phyloP scores from a whole-genome alignment of 768 basidiomycete genomes.

The Sarcodon aspratus region DNA sequence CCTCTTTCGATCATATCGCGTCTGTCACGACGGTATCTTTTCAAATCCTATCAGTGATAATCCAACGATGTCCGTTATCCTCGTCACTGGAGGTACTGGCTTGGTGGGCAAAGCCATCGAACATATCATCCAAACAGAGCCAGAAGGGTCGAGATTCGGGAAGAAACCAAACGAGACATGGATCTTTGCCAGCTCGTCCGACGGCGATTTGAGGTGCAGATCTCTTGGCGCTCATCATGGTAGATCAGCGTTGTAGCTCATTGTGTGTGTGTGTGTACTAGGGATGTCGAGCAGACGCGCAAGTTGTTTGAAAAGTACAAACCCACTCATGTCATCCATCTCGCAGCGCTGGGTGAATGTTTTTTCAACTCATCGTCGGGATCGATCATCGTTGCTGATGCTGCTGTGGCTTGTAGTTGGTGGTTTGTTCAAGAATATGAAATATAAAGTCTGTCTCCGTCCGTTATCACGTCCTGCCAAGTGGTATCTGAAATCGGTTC shows the following conservation, averaged over 20 bases:
- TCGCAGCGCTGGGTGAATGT: conserved; percentile 78
- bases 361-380: not conserved
- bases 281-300: conserved; percentile 59
- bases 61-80: conserved; percentile 32
- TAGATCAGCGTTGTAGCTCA: not conserved
- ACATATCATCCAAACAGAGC: conserved; percentile 68
- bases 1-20: too few species aligned
- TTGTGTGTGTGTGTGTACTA: conserved; percentile 17
- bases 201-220: conserved; percentile 72
- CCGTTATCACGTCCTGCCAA: not conserved
- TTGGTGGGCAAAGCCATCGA: conserved; percentile 82
- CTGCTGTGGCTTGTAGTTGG: conserved; percentile 47
- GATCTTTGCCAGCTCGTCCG: conserved; percentile 72
- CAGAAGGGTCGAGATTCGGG: conserved; percentile 69
- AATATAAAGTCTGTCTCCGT: conserved; percentile 54
- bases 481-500: not conserved
- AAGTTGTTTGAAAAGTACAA: conserved; percentile 82
- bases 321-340: conserved; percentile 94
- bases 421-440: conserved; percentile 93
- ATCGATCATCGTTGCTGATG: not conserved
- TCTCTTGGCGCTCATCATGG: not conserved
- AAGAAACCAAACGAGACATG: conserved; percentile 68
- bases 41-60: too few species aligned
- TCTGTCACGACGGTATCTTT: too few species aligned
- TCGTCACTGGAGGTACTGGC: conserved; percentile 80